Evolutionary conservation across 2,329 filamentous ascomycete species (phyloP).

Genomic region (Podosphaera leucotricha): DNA sequence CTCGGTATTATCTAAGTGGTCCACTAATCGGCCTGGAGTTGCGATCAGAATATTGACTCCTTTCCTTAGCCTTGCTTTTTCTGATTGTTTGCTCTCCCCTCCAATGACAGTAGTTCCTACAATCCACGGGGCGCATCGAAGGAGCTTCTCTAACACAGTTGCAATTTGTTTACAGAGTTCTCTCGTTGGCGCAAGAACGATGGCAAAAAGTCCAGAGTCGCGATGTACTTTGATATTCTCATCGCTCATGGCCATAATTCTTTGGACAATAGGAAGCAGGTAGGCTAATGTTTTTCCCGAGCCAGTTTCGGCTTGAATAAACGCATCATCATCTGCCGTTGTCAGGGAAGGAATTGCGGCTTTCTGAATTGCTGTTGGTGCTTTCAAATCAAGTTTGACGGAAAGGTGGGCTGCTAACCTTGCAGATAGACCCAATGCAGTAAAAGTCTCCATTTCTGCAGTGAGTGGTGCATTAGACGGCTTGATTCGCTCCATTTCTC

Average conservation of each 20-base stretch:
- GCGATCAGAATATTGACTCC: slow-evolving; percentile 90
- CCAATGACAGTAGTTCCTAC: slow-evolving; percentile 66
- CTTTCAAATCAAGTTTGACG: slow-evolving; percentile 67
- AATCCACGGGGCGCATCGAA: slow-evolving; percentile 82
- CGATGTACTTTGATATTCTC: slow-evolving; percentile 38
- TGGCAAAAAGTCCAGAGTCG: slow-evolving; percentile 75
- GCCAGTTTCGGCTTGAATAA: slow-evolving; percentile 89
- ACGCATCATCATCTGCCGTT: slow-evolving; percentile 66
- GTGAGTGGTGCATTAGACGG: slow-evolving; percentile 80
- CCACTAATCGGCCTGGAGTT: slow-evolving; percentile 71
- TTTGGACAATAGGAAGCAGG: slow-evolving; percentile 71
- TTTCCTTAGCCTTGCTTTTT: slow-evolving; percentile 83
- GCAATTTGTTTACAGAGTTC: slow-evolving; percentile 90
- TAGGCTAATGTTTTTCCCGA: slow-evolving; percentile 98
- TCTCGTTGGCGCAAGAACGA: slow-evolving; percentile 80
- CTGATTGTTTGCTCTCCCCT: slow-evolving; percentile 48
- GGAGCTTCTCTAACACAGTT: slow-evolving; percentile 58
- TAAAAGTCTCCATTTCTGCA: slow-evolving; percentile 68
- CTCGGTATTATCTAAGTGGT: slow-evolving; percentile 84
- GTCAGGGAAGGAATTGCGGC: slow-evolving; percentile 64
- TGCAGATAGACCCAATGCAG: slow-evolving; percentile 58
- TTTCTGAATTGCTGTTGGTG: slow-evolving; percentile 85
- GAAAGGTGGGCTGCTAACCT: slow-evolving; percentile 62
- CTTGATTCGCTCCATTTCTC: slow-evolving; percentile 31
- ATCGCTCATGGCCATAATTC: slow-evolving; percentile 56